Percentiles rank a stretch among this genome's conserved stretches.
These are phyloP conservation scores for Neurospora discreta DNA, from an alignment of 495 filamentous ascomycete species.

Conservation along the genomic window DNA sequence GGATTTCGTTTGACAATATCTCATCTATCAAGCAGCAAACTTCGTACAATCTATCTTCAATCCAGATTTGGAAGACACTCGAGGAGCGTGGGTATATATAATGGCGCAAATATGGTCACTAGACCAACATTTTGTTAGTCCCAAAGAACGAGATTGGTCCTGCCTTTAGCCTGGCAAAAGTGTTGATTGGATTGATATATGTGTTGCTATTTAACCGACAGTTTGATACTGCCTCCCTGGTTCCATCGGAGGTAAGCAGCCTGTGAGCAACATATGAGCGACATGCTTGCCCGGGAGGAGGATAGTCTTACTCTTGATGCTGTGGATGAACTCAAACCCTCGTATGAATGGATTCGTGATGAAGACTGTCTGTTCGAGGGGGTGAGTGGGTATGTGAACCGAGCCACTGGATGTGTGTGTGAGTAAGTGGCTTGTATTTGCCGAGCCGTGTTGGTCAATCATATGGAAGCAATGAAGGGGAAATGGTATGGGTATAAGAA, in stretches of 20 bases:
- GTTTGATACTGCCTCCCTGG: not conserved
- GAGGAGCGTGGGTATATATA: too few species aligned
- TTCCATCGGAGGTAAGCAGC: not conserved
- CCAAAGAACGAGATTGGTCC: not conserved
- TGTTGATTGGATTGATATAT: not conserved
- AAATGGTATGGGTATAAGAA: too few species aligned
- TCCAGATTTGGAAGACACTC: not conserved
- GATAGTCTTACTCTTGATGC: not conserved
- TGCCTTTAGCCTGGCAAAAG: not conserved
- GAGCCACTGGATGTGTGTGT: not conserved
- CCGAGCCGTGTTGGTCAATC: not conserved
- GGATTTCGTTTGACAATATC: not conserved
- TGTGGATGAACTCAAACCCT: not conserved
- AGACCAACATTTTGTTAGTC: not conserved
- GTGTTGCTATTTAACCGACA: not conserved
- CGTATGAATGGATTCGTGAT: not conserved
- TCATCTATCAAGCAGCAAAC: not conserved
- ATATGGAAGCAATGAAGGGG: not conserved
- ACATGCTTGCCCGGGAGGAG: not conserved
- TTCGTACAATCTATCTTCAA: not conserved
- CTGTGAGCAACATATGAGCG: not conserved
- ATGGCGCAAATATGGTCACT: not conserved
- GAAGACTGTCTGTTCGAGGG: not conserved
- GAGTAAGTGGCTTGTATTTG: not conserved
- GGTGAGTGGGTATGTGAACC: not conserved